Conservation (phyloP, 192 early-diverging fungal species). For the Cetraspora pellucida region DNA sequence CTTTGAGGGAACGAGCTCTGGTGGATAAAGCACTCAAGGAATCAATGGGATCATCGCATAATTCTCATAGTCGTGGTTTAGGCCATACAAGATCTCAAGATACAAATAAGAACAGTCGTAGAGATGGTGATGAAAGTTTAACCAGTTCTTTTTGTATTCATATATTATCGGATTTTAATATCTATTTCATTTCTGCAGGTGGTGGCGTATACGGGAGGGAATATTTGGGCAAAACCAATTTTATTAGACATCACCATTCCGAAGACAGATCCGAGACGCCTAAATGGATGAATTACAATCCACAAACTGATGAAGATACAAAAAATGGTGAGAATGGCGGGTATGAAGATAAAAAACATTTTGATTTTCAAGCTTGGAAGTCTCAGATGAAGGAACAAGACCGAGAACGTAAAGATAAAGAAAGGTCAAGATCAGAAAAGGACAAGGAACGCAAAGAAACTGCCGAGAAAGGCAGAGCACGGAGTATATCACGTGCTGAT, state of each 20-base stretch:
- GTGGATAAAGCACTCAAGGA: conserved; percentile 5
- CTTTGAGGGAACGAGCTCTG: conserved; percentile 7
- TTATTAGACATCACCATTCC: conserved; percentile 22
- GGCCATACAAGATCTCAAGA: conserved; percentile 25
- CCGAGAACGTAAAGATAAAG: conserved; percentile 40
- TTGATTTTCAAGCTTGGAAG: conserved; percentile 64
- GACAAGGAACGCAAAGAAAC: conserved; percentile 38
- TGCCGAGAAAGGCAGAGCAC: conserved; percentile 36
- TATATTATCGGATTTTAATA: background rate
- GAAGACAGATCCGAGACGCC: conserved; percentile 46
- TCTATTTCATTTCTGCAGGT: conserved; percentile 10
- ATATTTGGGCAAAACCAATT: background rate
- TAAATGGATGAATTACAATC: conserved; percentile 67
- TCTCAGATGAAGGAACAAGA: conserved; percentile 61
- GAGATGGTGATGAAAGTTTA: conserved; percentile 28
- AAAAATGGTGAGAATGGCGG: conserved; percentile 35
- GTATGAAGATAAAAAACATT: conserved; percentile 42
- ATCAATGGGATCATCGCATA: background rate
- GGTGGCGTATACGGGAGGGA: conserved; percentile 8
- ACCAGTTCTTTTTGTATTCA: background rate
- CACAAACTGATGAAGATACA: conserved; percentile 45
- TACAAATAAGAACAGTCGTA: conserved; percentile 17
- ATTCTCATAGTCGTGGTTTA: background rate
- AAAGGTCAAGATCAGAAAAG: conserved; percentile 37
- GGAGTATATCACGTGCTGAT: conserved; percentile 47